A percentile compares a stretch with the other conserved stretches of the same genome.
Evolutionary conservation across 2,329 filamentous ascomycete genomes (phyloP).

Genomic region (Nectriaceae sp.): DNA sequence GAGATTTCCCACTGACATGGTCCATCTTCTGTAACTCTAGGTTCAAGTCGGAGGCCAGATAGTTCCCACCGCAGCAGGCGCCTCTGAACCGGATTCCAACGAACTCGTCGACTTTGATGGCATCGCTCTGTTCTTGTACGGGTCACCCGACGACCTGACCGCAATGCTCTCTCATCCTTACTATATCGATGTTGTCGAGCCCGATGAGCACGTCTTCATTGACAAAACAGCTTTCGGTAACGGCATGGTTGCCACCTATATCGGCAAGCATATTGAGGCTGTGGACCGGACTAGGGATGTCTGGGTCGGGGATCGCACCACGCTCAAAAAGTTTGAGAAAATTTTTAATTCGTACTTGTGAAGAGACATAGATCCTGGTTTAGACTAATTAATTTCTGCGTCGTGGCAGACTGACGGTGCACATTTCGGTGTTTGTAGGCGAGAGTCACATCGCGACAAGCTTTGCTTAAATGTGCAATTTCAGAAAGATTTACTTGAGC

Average conservation of each 20-base stretch:
- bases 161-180: slow-evolving; percentile 32
- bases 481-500: too few species aligned
- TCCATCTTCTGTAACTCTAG: slow-evolving; percentile 8
- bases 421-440: too few species aligned
- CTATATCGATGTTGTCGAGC: slow-evolving; percentile 30
- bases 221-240: slow-evolving; percentile 28
- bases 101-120: slow-evolving; percentile 29
- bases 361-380: neutral
- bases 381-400: neutral
- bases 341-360: slow-evolving; percentile 23
- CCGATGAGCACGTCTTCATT: slow-evolving; percentile 32
- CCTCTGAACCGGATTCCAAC: slow-evolving; percentile 16
- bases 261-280: slow-evolving; percentile 27
- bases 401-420: too few species aligned
- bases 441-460: too few species aligned
- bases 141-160: slow-evolving; percentile 19
- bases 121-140: slow-evolving; percentile 33
- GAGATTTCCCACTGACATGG: neutral
- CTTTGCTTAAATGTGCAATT: too few species aligned
- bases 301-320: slow-evolving; percentile 23
- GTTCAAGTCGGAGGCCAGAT: slow-evolving; percentile 29
- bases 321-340: slow-evolving; percentile 20
- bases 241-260: slow-evolving; percentile 30
- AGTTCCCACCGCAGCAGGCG: slow-evolving; percentile 22
- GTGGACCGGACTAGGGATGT: slow-evolving; percentile 23